These are phyloP conservation scores for Chiua virens DNA, from an alignment of 768 basidiomycete species.

Conservation along the genomic window DNA sequence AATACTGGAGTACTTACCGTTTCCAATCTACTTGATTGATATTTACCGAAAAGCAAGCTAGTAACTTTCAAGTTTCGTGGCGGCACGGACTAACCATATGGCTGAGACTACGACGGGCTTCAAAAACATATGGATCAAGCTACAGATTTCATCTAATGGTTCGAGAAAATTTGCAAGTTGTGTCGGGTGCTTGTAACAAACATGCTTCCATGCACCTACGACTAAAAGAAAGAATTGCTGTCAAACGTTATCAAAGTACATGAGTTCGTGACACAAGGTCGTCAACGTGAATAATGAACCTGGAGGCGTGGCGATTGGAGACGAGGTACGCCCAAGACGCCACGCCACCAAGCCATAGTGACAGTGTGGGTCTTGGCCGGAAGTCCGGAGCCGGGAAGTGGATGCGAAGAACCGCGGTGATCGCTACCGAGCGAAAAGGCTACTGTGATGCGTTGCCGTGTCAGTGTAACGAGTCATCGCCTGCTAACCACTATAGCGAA, in stretches of 20 bases:
- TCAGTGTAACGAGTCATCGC: conserved; percentile 14
- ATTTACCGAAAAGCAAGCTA: no score
- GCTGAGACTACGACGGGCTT: neutral
- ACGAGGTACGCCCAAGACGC: conserved; percentile 13
- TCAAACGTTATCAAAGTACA: conserved; percentile 26
- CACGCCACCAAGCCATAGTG: conserved; percentile 10
- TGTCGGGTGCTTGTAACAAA: no score
- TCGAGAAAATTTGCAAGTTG: no score
- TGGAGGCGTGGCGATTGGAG: conserved; percentile 8
- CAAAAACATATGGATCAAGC: no score
- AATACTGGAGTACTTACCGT: no score
- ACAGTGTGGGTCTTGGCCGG: conserved; percentile 20
- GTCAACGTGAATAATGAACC: conserved; percentile 20
- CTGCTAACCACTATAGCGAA: conserved; percentile 68
- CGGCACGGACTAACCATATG: no score
- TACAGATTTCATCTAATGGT: neutral
- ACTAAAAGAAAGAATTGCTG: conserved; percentile 4
- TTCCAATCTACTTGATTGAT: no score
- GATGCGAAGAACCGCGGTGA: conserved; percentile 19
- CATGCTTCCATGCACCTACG: conserved; percentile 8
- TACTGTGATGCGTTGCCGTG: conserved; percentile 18
- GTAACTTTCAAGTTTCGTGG: no score
- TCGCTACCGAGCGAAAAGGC: conserved; percentile 24
- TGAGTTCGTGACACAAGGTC: conserved; percentile 25
- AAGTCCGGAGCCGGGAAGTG: conserved; percentile 18